These are phyloP conservation scores for Calonectria naviculata DNA, from an alignment of 2,329 filamentous ascomycete species.

Conservation along the genomic window DNA sequence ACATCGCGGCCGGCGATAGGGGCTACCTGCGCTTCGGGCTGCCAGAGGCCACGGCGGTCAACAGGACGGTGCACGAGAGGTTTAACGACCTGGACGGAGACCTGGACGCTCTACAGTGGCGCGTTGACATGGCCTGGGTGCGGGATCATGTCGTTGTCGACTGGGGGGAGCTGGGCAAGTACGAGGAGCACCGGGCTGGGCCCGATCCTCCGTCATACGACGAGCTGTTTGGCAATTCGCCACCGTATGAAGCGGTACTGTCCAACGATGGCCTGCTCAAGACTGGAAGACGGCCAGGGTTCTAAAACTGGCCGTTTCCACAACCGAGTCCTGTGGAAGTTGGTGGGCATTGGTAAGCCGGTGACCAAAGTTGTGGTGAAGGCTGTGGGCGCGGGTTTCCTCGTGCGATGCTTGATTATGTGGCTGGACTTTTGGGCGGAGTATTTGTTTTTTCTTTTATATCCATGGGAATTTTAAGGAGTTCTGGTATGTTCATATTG, in stretches of 20 bases:
- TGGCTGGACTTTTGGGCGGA: background rate
- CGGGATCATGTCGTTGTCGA: background rate
- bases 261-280: background rate
- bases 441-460: background rate
- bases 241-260: background rate
- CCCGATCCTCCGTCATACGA: background rate
- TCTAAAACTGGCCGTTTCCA: background rate
- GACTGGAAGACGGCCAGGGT: background rate
- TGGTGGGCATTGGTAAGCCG: background rate
- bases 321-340: background rate
- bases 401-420: background rate
- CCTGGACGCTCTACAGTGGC: background rate
- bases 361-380: too few species aligned
- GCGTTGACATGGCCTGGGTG: background rate
- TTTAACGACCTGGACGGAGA: background rate
- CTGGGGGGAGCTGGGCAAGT: background rate
- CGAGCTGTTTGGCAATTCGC: background rate
- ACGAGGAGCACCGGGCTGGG: background rate
- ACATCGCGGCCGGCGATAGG: background rate
- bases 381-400: background rate
- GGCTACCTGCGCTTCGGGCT: background rate
- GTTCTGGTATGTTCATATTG: too few species aligned
- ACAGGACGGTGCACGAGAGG: background rate
- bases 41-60: background rate
- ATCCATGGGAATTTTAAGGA: background rate